Percentiles rank a stretch among this genome's conserved stretches.
Evolutionary conservation across 2,329 filamentous ascomycete genomes (phyloP).

Genomic region (Colletotrichum camelliae): DNA sequence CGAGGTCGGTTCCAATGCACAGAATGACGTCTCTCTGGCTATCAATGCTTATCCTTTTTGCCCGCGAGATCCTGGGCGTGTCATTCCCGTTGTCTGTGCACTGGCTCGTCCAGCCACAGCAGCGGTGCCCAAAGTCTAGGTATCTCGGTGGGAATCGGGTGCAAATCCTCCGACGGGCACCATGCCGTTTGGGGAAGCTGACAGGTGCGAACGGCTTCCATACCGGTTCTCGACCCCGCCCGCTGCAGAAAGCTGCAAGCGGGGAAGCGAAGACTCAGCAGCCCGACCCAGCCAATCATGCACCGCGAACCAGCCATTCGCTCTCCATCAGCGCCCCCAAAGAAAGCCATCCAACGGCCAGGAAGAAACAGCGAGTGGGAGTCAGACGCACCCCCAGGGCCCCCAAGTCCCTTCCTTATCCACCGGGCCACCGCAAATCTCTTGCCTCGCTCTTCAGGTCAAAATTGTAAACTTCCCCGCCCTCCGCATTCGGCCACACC

Average conservation of each 20-base stretch:
- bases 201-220: constrained; percentile 8
- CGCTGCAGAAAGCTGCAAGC: constrained; percentile 5
- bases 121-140: background rate
- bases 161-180: background rate
- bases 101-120: background rate
- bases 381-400: background rate
- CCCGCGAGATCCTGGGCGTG: background rate
- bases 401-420: background rate
- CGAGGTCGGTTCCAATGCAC: background rate
- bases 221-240: constrained; percentile 1
- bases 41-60: background rate
- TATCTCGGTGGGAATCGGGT: background rate
- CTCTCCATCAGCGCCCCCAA: background rate
- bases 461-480: constrained; percentile 21
- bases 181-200: background rate
- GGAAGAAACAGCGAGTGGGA: constrained; percentile 1
- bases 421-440: constrained; percentile 19
- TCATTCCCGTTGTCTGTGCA: constrained; percentile 4
- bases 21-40: background rate
- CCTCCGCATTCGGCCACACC: constrained; percentile 24
- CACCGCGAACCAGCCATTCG: background rate
- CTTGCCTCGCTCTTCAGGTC: constrained; percentile 22
- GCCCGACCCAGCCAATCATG: background rate
- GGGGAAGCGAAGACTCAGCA: background rate
- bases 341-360: background rate